Evolutionary conservation across 2,329 filamentous ascomycete genomes (phyloP).

Genomic region (Cladophialophora carrionii): DNA sequence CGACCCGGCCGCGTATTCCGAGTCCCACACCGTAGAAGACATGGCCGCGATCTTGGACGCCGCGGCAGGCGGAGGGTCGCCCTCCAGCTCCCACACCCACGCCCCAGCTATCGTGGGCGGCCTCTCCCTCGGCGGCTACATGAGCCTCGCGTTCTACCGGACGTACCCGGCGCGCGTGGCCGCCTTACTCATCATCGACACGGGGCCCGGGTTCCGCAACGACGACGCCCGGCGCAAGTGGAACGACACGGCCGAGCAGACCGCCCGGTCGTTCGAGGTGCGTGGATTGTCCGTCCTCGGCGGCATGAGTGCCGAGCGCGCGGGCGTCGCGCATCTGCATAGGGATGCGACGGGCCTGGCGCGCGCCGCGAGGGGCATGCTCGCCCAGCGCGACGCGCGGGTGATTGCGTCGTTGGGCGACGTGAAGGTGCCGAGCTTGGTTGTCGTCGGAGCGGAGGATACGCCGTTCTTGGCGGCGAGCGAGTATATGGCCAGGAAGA

Average conservation of each 20-base stretch:
- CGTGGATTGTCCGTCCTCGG: slow-evolving; percentile 22
- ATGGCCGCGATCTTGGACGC: slow-evolving; percentile 28
- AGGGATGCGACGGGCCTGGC: slow-evolving; percentile 28
- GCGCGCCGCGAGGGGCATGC: slow-evolving; percentile 31
- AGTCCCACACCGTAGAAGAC: slow-evolving; percentile 28
- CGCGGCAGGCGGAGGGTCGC: background rate
- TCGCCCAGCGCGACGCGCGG: slow-evolving; percentile 25
- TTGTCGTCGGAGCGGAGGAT: slow-evolving; percentile 33
- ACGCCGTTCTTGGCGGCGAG: slow-evolving; percentile 31
- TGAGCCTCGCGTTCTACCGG: slow-evolving; percentile 35
- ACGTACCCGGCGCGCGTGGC: slow-evolving; percentile 19
- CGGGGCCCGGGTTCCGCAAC: slow-evolving; percentile 33
- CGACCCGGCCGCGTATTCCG: slow-evolving; percentile 26
- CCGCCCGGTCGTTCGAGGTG: slow-evolving; percentile 22
- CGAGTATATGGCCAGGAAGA: slow-evolving; percentile 33
- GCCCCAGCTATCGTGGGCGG: slow-evolving; percentile 26
- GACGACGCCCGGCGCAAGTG: slow-evolving; percentile 27
- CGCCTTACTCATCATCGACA: slow-evolving; percentile 32
- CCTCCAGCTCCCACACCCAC: background rate
- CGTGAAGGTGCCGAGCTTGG: slow-evolving; percentile 28
- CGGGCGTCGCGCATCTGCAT: slow-evolving; percentile 19
- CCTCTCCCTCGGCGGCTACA: slow-evolving; percentile 33
- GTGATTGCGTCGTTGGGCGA: slow-evolving; percentile 22
- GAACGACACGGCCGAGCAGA: slow-evolving; percentile 31
- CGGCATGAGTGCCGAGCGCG: slow-evolving; percentile 25